phyloP scores from a whole-genome alignment of 1,139 yeast species.

The Candida freyschussii region DNA sequence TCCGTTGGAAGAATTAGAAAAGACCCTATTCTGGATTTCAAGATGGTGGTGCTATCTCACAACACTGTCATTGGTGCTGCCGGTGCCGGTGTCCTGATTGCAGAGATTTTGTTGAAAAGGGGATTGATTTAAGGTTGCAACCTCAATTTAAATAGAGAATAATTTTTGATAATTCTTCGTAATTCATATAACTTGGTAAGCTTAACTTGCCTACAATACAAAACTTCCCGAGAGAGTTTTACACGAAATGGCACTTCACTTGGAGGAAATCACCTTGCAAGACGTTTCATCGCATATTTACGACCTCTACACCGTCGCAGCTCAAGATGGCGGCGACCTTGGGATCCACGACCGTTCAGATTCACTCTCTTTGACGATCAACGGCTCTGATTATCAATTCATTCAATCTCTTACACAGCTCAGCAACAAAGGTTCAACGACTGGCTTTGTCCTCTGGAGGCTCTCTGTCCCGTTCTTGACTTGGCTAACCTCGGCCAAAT shows the following conservation, averaged over 20 bases:
- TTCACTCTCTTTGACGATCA: constrained; percentile 33
- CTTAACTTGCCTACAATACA: neutral
- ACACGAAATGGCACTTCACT: constrained; percentile 2
- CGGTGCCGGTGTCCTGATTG: constrained; percentile 97
- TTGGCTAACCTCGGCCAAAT: constrained; percentile 39
- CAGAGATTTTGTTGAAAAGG: constrained; percentile 80
- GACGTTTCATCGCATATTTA: constrained; percentile 44
- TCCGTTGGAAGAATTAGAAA: constrained; percentile 92
- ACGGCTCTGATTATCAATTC: constrained; percentile 26
- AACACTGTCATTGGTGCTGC: constrained; percentile 99
- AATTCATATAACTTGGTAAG: too few relatives aligned
- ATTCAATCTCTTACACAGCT: constrained; percentile 29
- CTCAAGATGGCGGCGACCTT: constrained; percentile 36
- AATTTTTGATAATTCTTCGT: too few relatives aligned
- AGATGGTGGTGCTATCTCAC: constrained; percentile 94
- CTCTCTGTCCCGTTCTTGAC: constrained; percentile 46
- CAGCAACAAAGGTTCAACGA: constrained; percentile 42
- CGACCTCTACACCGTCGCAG: constrained; percentile 41
- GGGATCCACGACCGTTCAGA: constrained; percentile 43
- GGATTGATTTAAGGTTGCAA: constrained; percentile 54
- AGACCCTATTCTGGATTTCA: constrained; percentile 88
- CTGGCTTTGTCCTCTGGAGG: constrained; percentile 69
- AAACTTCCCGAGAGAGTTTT: neutral
- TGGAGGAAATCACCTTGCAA: constrained; percentile 26
- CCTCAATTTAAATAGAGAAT: too few relatives aligned